phyloP scores from a whole-genome alignment of 139 green algal species.

The Nannochloris sp. region DNA sequence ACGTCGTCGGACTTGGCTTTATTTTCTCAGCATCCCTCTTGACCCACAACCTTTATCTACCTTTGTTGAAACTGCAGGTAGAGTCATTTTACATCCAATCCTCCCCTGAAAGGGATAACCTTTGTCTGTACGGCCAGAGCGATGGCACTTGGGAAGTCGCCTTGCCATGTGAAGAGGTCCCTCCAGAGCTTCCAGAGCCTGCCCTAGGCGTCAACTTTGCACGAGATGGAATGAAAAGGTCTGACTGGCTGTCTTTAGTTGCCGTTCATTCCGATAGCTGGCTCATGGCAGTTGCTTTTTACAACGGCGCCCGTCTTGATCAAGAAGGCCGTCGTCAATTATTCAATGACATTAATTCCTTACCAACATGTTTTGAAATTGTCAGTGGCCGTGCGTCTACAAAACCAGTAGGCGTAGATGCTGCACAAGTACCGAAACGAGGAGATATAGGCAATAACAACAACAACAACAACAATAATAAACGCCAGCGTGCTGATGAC shows the following conservation, averaged over 20 bases:
- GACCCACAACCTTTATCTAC: neutral
- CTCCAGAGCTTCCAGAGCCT: constrained; percentile 93
- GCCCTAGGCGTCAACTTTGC: constrained; percentile 97
- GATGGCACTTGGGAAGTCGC: constrained; percentile 83
- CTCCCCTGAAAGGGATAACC: constrained; percentile 87
- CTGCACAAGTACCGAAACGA: neutral
- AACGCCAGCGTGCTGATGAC: neutral
- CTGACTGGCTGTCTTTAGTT: constrained; percentile 92
- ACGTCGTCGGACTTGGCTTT: neutral
- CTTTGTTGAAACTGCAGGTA: constrained; percentile 4
- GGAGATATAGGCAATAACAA: neutral
- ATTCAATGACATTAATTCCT: constrained; percentile 77
- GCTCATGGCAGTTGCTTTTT: constrained; percentile 93
- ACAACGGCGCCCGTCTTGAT: constrained; percentile 83
- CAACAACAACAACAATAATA: neutral
- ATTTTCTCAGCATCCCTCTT: neutral
- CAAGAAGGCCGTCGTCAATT: constrained; percentile 37
- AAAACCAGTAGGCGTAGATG: neutral
- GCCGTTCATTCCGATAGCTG: constrained; percentile 94
- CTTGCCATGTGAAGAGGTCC: constrained; percentile 93
- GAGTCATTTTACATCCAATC: constrained; percentile 60
- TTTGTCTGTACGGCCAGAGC: constrained; percentile 90
- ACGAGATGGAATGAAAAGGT: constrained; percentile 55
- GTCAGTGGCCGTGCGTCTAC: constrained; percentile 40
- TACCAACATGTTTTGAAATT: constrained; percentile 82